These are phyloP conservation scores for Orobanche coerulescens DNA, from an alignment of 257 asterid species.

Conservation along the genomic window DNA sequence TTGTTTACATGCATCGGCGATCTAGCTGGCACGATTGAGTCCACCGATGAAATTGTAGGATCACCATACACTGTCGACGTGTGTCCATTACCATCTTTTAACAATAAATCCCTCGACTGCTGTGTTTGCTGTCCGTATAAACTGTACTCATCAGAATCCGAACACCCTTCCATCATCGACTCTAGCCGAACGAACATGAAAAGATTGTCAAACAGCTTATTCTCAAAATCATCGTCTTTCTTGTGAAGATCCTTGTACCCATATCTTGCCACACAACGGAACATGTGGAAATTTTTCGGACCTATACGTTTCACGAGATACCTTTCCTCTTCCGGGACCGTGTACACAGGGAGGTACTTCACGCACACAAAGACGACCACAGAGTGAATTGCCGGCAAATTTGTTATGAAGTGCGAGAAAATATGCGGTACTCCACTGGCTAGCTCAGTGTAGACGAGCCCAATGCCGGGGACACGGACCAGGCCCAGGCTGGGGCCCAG, in stretches of 20 bases:
- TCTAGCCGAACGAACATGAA: conserved; percentile 82
- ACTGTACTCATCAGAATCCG: conserved; percentile 86
- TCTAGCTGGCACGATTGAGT: conserved; percentile 57
- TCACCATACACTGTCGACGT: conserved; percentile 32
- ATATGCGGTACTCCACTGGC: conserved; percentile 95
- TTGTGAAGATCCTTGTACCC: conserved; percentile 92
- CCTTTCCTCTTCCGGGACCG: conserved; percentile 84
- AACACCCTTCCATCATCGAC: conserved; percentile 93
- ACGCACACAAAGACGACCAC: conserved; percentile 86
- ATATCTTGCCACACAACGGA: conserved; percentile 86
- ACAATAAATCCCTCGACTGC: conserved; percentile 36
- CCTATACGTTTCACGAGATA: conserved; percentile 88
- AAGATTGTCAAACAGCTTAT: conserved; percentile 62
- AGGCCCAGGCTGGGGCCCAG: conserved; percentile 94
- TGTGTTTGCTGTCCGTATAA: conserved; percentile 64
- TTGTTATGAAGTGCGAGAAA: conserved; percentile 92
- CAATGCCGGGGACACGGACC: conserved; percentile 95
- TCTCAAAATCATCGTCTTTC: conserved; percentile 86
- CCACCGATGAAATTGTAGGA: conserved; percentile 47
- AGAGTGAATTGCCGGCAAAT: conserved; percentile 81
- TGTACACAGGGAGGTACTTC: conserved; percentile 91
- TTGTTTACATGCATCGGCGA: conserved; percentile 37
- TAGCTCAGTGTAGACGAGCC: conserved; percentile 94
- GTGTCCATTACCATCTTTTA: conserved; percentile 30
- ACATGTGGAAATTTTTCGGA: conserved; percentile 87